A percentile compares a stretch with the other conserved stretches of the same genome.
These are phyloP conservation scores for Zalaria obscura DNA, from an alignment of 2,329 filamentous ascomycete genomes.

Conservation along the genomic window DNA sequence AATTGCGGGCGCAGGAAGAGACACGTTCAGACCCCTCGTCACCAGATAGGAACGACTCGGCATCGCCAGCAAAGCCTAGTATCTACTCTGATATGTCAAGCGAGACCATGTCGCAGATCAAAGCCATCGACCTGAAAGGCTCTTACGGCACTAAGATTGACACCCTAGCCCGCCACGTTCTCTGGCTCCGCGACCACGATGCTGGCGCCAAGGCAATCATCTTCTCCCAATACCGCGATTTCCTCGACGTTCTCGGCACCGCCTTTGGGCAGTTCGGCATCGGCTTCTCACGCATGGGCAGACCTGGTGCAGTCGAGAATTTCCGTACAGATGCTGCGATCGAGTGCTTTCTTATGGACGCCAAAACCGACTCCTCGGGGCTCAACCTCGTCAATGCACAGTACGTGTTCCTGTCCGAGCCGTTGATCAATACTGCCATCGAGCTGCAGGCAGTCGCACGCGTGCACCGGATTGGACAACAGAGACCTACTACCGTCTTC, in stretches of 20 bases:
- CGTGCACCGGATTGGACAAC: constrained; percentile 87
- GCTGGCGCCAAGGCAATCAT: constrained; percentile 81
- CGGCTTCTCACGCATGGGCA: constrained; percentile 56
- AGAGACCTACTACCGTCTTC: constrained; percentile 81
- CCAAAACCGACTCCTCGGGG: constrained; percentile 74
- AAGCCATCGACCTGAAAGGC: constrained; percentile 56
- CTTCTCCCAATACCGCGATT: constrained; percentile 84
- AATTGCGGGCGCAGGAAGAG: constrained; percentile 54
- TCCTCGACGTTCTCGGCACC: constrained; percentile 56
- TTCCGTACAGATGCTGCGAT: constrained; percentile 63
- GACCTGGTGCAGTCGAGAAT: constrained; percentile 50
- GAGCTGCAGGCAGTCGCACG: constrained; percentile 91
- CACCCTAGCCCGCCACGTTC: constrained; percentile 54
- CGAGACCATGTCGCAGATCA: constrained; percentile 63
- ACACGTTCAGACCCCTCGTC: constrained; percentile 17
- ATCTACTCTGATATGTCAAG: constrained; percentile 72
- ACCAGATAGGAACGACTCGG: constrained; percentile 2
- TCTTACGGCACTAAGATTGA: constrained; percentile 89
- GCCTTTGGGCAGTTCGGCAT: constrained; percentile 64
- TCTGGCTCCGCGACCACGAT: constrained; percentile 75
- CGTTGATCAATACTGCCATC: constrained; percentile 80
- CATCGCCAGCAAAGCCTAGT: constrained; percentile 12
- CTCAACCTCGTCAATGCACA: constrained; percentile 86
- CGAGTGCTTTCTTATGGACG: constrained; percentile 81
- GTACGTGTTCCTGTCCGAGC: constrained; percentile 90